Evolutionary conservation across 371 early-diverging fungal species (phyloP).

Genomic region (Mucor circinelloides): DNA sequence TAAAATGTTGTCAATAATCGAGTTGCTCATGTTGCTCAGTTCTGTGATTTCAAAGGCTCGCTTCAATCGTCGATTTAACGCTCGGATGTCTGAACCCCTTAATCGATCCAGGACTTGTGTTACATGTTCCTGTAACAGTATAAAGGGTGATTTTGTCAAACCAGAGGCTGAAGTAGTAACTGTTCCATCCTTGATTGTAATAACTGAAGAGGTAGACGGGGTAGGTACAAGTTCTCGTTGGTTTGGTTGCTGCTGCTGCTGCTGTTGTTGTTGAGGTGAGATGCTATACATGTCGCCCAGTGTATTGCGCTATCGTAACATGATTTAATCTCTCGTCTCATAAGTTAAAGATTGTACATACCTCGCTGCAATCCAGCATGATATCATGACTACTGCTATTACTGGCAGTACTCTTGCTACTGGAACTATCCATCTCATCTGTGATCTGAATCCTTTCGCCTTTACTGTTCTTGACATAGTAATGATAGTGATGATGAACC

Average conservation of each 20-base stretch:
- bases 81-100: slow-evolving; percentile 56
- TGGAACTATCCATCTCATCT: slow-evolving; percentile 23
- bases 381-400: background rate
- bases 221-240: background rate
- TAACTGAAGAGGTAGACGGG: slow-evolving; percentile 11
- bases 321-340: background rate
- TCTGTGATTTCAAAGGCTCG: slow-evolving; percentile 74
- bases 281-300: background rate
- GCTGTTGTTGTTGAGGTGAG: background rate
- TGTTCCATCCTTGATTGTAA: slow-evolving; percentile 8
- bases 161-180: background rate
- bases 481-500: slow-evolving; percentile 51
- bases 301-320: background rate
- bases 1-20: slow-evolving; percentile 66
- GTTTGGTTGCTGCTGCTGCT: background rate
- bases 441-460: background rate
- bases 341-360: background rate
- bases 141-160: slow-evolving; percentile 6
- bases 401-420: slow-evolving; percentile 6
- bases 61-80: slow-evolving; percentile 58
- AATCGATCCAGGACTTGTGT: slow-evolving; percentile 46
- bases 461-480: slow-evolving; percentile 27
- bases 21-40: slow-evolving; percentile 72
- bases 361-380: background rate
- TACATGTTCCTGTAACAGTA: slow-evolving; percentile 20